These are phyloP conservation scores for Arabidopsis lyrata DNA, from an alignment of 441 rosid genomes.

Conservation along the genomic window DNA sequence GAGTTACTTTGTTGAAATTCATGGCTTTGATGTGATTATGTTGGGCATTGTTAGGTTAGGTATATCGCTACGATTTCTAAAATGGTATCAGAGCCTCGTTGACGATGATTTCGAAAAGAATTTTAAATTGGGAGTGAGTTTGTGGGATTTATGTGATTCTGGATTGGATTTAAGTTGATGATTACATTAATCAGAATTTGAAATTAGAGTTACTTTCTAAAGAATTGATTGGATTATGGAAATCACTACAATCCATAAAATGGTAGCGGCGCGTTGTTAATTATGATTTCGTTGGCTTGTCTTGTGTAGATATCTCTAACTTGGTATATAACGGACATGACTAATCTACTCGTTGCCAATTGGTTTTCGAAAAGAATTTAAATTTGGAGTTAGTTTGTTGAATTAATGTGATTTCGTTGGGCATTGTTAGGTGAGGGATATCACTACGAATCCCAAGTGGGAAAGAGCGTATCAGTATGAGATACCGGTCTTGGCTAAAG, in stretches of 20 bases:
- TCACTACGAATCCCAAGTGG: slow-evolving; percentile 81
- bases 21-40: background rate
- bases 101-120: background rate
- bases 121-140: background rate
- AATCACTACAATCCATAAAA: no score
- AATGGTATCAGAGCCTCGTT: background rate
- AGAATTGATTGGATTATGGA: no score
- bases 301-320: background rate
- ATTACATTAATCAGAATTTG: background rate
- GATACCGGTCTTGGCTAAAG: slow-evolving; percentile 82
- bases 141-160: background rate
- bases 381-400: background rate
- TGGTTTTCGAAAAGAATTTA: background rate
- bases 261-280: background rate
- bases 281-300: background rate
- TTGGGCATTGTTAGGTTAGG: background rate
- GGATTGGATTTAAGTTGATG: background rate
- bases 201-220: background rate
- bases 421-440: slow-evolving; percentile 69
- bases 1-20: background rate
- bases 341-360: background rate
- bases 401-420: background rate
- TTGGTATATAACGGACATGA: background rate
- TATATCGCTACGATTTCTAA: background rate
- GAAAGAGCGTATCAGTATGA: slow-evolving; percentile 84